A percentile compares a stretch with the other conserved stretches of the same genome.
phyloP scores from a whole-genome alignment of 371 early-diverging fungal species.

The Capillidium rhysosporum region DNA sequence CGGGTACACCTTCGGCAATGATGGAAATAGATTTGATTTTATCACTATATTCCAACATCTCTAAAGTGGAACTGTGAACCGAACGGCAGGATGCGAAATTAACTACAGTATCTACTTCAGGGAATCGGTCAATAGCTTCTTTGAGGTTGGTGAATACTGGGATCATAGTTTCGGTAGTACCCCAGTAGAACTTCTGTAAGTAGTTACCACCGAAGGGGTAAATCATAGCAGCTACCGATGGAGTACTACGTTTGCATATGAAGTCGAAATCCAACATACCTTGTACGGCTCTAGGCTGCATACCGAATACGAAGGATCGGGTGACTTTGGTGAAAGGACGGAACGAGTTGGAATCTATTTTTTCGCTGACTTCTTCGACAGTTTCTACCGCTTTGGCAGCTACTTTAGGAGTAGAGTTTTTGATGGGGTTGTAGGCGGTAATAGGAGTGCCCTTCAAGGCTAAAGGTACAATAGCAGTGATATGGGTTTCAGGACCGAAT shows the following conservation, averaged over 20 bases:
- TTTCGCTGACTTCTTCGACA: constrained; percentile 10
- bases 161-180: constrained; percentile 87
- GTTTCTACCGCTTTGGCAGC: constrained; percentile 9
- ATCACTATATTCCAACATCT: constrained; percentile 46
- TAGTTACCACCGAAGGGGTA: constrained; percentile 97
- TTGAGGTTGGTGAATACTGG: constrained; percentile 78
- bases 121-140: constrained; percentile 68
- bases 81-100: constrained; percentile 96
- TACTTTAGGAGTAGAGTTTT: constrained; percentile 71
- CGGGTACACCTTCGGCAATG: constrained; percentile 98
- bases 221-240: constrained; percentile 97
- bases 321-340: constrained; percentile 75
- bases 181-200: constrained; percentile 98
- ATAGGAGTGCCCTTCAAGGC: background rate
- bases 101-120: constrained; percentile 84
- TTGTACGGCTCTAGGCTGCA: constrained; percentile 97
- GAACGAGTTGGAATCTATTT: constrained; percentile 26
- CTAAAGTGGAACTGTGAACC: constrained; percentile 77
- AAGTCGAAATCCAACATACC: constrained; percentile 98
- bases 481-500: constrained; percentile 94
- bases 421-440: constrained; percentile 36
- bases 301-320: constrained; percentile 93
- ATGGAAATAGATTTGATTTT: constrained; percentile 79
- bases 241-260: constrained; percentile 85
- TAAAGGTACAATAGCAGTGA: constrained; percentile 91